Base-by-base conservation (phyloP, 2,329 filamentous ascomycete genomes). In the Fusarium sp. region DNA sequence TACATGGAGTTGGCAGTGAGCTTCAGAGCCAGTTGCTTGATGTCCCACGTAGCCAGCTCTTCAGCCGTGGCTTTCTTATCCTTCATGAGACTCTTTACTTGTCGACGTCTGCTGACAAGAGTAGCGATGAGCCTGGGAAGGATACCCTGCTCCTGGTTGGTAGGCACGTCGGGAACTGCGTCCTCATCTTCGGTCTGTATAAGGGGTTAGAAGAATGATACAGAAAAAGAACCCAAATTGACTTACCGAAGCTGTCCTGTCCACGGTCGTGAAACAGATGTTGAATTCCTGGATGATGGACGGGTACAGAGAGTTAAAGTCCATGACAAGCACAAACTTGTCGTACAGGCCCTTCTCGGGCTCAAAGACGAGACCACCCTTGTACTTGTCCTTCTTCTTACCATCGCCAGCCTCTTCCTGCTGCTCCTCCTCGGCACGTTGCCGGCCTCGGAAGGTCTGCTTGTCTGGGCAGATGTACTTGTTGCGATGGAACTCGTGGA, bases 1-100 rank as follows among this genome's bases (percentile, higher is more conserved):
- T 99, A 99, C 96, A 99, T 99, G 71, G 95, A 98, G 82, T 99
- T 99, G 76, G 96, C 96, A 44, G 96, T 99, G 57, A 99, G 88
- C 82, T 99, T 99, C 76, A 99, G 82, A 27, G 96, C 96, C 78
- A 97, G 85, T 80, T 99, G 96, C 82, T 97, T 98, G 77, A 97
- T 98, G 72, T 99, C 96, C 94, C 95, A 99, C 0, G 95, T 93
- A 4, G 93, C 91, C 61, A 97, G 87, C 78, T 99, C 87, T 76
- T 98, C 94, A 0, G 90, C 77, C 0, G 93, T 96, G 4, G 95
- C 94, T 62, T 84, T 89, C 78, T 94, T 97, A 79, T 93, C 90
- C 80, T 98, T 99, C 96, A 99, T 99, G 61, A 98, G 84, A 71
- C 90, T 92, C 83, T 99, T 99, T 71, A 99, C 96, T 80, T 97